These are phyloP conservation scores for Metarhizium humberi DNA, from an alignment of 2,329 filamentous ascomycete species.

Conservation along the genomic window DNA sequence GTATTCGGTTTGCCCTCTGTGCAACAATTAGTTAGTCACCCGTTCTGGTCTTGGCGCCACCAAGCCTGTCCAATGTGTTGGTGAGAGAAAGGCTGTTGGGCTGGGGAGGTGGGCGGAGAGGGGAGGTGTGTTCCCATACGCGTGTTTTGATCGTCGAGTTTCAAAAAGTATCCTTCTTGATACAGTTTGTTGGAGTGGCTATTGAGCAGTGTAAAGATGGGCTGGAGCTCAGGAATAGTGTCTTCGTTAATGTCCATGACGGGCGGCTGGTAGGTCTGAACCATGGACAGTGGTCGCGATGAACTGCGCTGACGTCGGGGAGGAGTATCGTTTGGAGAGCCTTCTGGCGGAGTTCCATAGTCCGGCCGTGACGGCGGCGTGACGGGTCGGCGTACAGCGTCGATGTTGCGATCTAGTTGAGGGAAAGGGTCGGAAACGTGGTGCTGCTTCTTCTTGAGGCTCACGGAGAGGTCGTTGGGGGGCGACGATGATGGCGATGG, in stretches of 20 bases:
- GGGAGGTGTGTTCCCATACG: conserved; percentile 47
- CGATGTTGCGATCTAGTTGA: conserved; percentile 22
- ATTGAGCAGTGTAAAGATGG: conserved; percentile 89
- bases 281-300: conserved; percentile 74
- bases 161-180: conserved; percentile 95
- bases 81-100: background rate
- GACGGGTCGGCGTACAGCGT: conserved; percentile 24
- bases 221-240: conserved; percentile 84
- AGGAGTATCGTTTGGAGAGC: conserved; percentile 30
- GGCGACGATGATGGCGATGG: conserved; percentile 36
- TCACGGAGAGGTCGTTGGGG: conserved; percentile 24
- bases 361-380: conserved; percentile 30
- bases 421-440: conserved; percentile 23
- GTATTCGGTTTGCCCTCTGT: conserved; percentile 76
- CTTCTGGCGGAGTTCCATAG: conserved; percentile 32
- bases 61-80: background rate
- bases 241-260: conserved; percentile 78
- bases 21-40: conserved; percentile 4
- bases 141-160: conserved; percentile 87
- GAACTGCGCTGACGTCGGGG: conserved; percentile 36
- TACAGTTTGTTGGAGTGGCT: conserved; percentile 95
- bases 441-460: conserved; percentile 18
- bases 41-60: background rate
- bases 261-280: conserved; percentile 76
- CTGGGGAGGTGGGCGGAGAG: background rate